Evolutionary conservation across 2,329 filamentous ascomycete species (phyloP), one percentile per base, ranked within the genome.

Genomic region (Verticillium alfalfae): DNA sequence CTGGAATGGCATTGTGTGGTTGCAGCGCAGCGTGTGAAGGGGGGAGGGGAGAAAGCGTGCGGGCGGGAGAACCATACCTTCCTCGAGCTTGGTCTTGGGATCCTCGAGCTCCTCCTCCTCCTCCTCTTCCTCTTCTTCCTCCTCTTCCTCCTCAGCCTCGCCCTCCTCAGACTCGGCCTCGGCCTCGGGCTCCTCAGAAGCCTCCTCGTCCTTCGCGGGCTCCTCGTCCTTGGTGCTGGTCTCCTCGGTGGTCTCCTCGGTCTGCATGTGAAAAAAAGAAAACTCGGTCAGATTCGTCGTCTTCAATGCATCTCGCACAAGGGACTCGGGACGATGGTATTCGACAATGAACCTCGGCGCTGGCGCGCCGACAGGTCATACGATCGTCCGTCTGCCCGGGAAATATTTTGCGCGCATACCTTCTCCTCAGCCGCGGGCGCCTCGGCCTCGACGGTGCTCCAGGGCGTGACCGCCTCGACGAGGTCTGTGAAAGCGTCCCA

Each of bases 21-120:
- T 22, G 18, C 52, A 10, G 31, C 61, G 60, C 18, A 16, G 60
- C 54, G 60, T 56, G 36, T 59, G 15, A 13, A 34, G 56, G 16
- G 34, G 16, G 7, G 13, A 15, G 34, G 1, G 36, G 10, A 37
- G 34, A 31, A 31, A 31, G 26, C 26, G 26, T 31, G 18, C 15
- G 37, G 37, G 37, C 37, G 56, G 49, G 60, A 54, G 55, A 60
- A 63, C 92, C 84, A 79, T 31, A 98, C 95, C 93, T 86, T 96
- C 92, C 80, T 96, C 91, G 65, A 98, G 79, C 77, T 86, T 85
- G 65, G 93, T 91, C 85, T 96, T 96, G 70, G 89, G 88, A 76
- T 98, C 94, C 69, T 89, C 88, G 65, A 86, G 81, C 81, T 95
- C 91, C 67, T 93, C 90, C 65, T 92, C 90, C 65, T 92, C 88